Evolutionary conservation across 202 grass and related monocot species (phyloP).

Genomic region (Digitaria exilis): DNA sequence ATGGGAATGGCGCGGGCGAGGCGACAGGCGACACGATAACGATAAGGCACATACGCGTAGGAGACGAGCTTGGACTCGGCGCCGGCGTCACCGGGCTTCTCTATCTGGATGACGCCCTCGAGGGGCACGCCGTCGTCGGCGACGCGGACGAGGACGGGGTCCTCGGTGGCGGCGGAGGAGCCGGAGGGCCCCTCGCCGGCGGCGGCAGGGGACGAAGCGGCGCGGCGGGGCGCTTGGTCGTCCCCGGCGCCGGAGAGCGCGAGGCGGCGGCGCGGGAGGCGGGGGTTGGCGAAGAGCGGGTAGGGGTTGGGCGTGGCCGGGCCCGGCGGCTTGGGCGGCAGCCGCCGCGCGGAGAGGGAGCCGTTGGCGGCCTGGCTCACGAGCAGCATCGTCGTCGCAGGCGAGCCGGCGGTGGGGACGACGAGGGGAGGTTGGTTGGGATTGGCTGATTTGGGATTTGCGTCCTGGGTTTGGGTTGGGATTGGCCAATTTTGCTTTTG

Average conservation of each 20-base stretch:
- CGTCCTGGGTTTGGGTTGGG: constrained; percentile 44
- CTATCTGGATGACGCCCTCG: constrained; percentile 92
- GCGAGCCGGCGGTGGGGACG: constrained; percentile 6
- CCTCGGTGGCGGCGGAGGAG: constrained; percentile 31
- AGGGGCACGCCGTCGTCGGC: constrained; percentile 73
- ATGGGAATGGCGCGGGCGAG: neutral
- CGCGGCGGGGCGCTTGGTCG: constrained; percentile 32
- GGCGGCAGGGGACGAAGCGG: neutral
- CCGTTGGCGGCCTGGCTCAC: constrained; percentile 81
- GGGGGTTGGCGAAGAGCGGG: constrained; percentile 48
- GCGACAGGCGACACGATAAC: neutral
- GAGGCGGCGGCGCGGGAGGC: constrained; percentile 47
- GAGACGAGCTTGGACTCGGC: constrained; percentile 72
- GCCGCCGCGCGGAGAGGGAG: constrained; percentile 70
- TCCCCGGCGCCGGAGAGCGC: constrained; percentile 49
- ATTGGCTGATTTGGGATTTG: neutral
- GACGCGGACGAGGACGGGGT: constrained; percentile 64
- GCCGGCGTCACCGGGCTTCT: constrained; percentile 49
- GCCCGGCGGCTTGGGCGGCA: constrained; percentile 51
- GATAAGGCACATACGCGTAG: constrained; percentile 55
- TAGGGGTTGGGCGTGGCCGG: constrained; percentile 41
- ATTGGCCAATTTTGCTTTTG: constrained; percentile 51
- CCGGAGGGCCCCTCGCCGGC: constrained; percentile 39
- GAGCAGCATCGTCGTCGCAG: constrained; percentile 64
- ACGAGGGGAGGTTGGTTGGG: neutral